Conservation (phyloP, 2,329 filamentous ascomycete genomes). For the Rhinocladiella similis region DNA sequence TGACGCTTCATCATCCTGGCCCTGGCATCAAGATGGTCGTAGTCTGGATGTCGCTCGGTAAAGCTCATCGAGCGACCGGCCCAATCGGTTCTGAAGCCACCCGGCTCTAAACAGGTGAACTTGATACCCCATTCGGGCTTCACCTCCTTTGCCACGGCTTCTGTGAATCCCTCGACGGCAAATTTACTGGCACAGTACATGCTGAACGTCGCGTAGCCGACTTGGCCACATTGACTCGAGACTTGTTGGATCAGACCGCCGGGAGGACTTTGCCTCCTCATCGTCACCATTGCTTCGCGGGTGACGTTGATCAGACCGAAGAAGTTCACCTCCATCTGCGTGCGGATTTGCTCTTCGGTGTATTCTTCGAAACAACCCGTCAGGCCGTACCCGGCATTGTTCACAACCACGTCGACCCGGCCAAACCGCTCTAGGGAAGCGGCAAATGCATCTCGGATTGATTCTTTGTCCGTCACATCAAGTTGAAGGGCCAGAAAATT, state of each 20-base stretch:
- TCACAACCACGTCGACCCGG: slow-evolving; percentile 60
- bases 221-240: slow-evolving; percentile 52
- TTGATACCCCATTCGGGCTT: slow-evolving; percentile 45
- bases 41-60: slow-evolving; percentile 27
- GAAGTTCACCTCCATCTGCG: slow-evolving; percentile 61
- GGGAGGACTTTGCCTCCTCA: slow-evolving; percentile 31
- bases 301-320: slow-evolving; percentile 59
- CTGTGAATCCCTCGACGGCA: slow-evolving; percentile 50
- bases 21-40: slow-evolving; percentile 29
- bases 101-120: slow-evolving; percentile 31
- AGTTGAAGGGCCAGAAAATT: slow-evolving; percentile 53
- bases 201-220: slow-evolving; percentile 36
- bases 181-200: slow-evolving; percentile 48
- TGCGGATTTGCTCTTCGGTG: slow-evolving; percentile 49
- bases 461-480: slow-evolving; percentile 50
- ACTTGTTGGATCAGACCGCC: slow-evolving; percentile 59
- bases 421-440: slow-evolving; percentile 49
- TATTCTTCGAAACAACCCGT: slow-evolving; percentile 55
- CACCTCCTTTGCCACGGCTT: slow-evolving; percentile 47
- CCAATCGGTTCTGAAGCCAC: slow-evolving; percentile 31
- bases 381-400: slow-evolving; percentile 63
- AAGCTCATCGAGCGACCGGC: slow-evolving; percentile 27
- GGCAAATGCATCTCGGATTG: slow-evolving; percentile 48
- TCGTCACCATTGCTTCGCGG: slow-evolving; percentile 28
- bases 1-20: slow-evolving; percentile 28